These are phyloP conservation scores for Lasiosphaeria hispida DNA, from an alignment of 495 filamentous ascomycete species.

Conservation along the genomic window DNA sequence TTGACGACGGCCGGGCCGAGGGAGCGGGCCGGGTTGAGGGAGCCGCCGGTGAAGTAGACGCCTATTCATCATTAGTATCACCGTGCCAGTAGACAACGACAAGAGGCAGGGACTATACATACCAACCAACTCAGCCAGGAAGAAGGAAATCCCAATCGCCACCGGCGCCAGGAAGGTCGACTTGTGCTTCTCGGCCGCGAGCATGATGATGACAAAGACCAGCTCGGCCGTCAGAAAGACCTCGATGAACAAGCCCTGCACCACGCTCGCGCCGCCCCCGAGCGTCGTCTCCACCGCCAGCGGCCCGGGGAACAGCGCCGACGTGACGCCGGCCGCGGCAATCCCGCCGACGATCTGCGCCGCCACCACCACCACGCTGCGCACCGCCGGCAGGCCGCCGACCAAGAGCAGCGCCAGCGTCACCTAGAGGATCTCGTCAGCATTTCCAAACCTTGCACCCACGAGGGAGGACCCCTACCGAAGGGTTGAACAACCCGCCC, in stretches of 20 bases:
- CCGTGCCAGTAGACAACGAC: background rate
- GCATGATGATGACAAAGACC: constrained; percentile 76
- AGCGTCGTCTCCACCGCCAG: constrained; percentile 62
- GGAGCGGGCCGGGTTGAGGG: constrained; percentile 58
- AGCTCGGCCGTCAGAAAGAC: constrained; percentile 76
- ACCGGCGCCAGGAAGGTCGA: constrained; percentile 76
- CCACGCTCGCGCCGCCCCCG: constrained; percentile 52
- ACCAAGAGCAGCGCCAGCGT: constrained; percentile 58
- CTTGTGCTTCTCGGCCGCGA: constrained; percentile 81
- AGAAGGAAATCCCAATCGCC: constrained; percentile 71
- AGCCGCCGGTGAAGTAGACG: constrained; percentile 59
- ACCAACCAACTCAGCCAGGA: constrained; percentile 65
- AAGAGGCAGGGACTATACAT: constrained; percentile 5
- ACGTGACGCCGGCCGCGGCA: constrained; percentile 56
- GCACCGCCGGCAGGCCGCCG: constrained; percentile 50
- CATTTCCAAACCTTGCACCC: too few relatives aligned
- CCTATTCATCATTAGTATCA: constrained; percentile 28
- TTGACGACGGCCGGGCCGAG: constrained; percentile 59
- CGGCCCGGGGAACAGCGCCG: constrained; percentile 59
- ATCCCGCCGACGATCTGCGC: constrained; percentile 60
- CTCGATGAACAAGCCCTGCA: constrained; percentile 73
- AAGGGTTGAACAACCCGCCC: constrained; percentile 81
- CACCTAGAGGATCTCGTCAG: constrained; percentile 22
- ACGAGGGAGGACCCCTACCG: too few relatives aligned
- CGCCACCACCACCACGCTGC: constrained; percentile 50